These are phyloP conservation scores for Ormosia emarginata DNA, from an alignment of 306 rosid genomes.

Conservation along the genomic window DNA sequence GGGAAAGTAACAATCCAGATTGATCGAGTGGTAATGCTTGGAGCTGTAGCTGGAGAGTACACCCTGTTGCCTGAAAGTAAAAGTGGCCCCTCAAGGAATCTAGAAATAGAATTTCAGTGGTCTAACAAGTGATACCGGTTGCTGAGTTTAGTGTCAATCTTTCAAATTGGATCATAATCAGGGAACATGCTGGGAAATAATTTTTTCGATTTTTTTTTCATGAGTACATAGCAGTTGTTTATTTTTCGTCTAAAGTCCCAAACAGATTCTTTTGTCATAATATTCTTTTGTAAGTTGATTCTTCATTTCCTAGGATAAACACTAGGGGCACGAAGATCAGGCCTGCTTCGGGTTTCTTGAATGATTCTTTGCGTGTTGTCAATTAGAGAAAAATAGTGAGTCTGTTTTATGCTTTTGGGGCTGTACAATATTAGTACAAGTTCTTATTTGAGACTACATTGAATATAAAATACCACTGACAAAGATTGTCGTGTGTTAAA, in stretches of 20 bases:
- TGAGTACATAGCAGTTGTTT: slow-evolving; percentile 61
- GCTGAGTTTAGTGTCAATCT: slow-evolving; percentile 21
- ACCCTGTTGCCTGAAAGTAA: slow-evolving; percentile 88
- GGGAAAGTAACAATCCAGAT: slow-evolving; percentile 98
- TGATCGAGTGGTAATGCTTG: slow-evolving; percentile 95
- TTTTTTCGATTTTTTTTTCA: slow-evolving; percentile 44
- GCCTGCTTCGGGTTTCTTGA: slow-evolving; percentile 22
- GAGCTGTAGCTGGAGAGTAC: slow-evolving; percentile 96
- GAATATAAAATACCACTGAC: slow-evolving; percentile 19
- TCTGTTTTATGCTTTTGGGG: slow-evolving; percentile 28
- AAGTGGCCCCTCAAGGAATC: slow-evolving; percentile 85
- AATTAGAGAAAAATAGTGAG: slow-evolving; percentile 26
- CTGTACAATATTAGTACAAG: slow-evolving; percentile 21
- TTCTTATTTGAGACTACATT: slow-evolving; percentile 7
- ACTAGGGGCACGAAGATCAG: slow-evolving; percentile 38
- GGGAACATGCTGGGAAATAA: slow-evolving; percentile 23
- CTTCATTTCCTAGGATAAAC: slow-evolving; percentile 37
- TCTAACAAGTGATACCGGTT: slow-evolving; percentile 60
- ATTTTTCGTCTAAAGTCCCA: slow-evolving; percentile 32
- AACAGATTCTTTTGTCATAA: slow-evolving; percentile 46
- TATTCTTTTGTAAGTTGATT: slow-evolving; percentile 56
- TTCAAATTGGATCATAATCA: slow-evolving; percentile 4
- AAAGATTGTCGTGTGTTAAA: slow-evolving; percentile 14
- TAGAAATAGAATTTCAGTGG: slow-evolving; percentile 98
- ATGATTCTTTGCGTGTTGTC: slow-evolving; percentile 44